Conservation (phyloP, 2,329 filamentous ascomycete species). For the Cladobotryum mycophilum region DNA sequence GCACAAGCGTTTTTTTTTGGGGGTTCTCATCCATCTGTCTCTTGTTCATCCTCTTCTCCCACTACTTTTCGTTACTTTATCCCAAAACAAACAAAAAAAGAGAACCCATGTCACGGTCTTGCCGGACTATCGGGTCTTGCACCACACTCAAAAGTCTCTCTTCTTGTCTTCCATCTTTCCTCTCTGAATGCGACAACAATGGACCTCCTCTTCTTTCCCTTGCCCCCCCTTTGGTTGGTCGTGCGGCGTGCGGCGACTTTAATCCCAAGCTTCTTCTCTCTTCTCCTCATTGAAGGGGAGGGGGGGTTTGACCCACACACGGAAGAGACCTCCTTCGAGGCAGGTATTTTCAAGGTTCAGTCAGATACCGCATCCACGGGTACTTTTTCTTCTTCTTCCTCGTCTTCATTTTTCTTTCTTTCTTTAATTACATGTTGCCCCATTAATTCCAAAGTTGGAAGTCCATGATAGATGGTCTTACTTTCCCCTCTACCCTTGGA, state of each 20-base stretch:
- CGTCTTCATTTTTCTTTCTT: not conserved
- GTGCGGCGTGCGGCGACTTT: no score
- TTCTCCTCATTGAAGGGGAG: no score
- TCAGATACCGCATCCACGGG: conserved; percentile 1
- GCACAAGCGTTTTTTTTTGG: no score
- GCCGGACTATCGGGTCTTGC: conserved; percentile 2
- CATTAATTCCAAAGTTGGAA: not conserved
- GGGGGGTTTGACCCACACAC: no score
- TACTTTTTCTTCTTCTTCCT: not conserved
- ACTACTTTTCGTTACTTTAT: not conserved
- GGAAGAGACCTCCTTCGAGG: not conserved
- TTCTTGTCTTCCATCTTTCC: not conserved
- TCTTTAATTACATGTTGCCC: not conserved
- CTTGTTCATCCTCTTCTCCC: not conserved
- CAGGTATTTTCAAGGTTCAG: not conserved
- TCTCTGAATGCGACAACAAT: conserved; percentile 13
- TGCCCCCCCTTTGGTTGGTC: no score
- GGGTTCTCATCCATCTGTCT: no score
- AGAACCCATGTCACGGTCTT: not conserved
- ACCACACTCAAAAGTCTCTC: not conserved
- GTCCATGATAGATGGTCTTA: not conserved
- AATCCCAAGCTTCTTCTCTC: no score
- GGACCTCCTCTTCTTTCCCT: not conserved
- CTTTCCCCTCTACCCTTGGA: not conserved
- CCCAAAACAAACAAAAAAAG: no score